These are phyloP conservation scores for Euphrasia arctica DNA, from an alignment of 305 asterid genomes.

Conservation along the genomic window DNA sequence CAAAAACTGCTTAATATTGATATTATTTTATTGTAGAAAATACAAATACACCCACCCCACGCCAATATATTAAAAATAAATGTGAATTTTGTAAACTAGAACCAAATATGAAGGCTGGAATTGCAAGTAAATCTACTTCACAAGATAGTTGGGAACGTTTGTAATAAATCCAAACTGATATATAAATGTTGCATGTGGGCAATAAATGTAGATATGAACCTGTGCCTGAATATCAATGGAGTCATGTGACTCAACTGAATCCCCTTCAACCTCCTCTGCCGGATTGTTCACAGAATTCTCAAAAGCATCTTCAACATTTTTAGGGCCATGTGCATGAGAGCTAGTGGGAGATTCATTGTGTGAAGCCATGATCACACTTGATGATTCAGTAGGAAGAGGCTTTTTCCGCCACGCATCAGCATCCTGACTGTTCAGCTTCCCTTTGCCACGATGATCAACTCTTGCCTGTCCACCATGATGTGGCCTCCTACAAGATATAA, in stretches of 20 bases:
- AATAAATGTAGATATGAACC: conserved; percentile 33
- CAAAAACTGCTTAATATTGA: background rate
- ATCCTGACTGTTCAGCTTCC: conserved; percentile 45
- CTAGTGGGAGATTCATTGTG: conserved; percentile 34
- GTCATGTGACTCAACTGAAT: conserved; percentile 48
- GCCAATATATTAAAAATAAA: background rate
- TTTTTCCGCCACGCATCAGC: conserved; percentile 66
- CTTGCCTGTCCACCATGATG: conserved; percentile 53
- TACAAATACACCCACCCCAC: background rate
- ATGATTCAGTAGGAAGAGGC: conserved; percentile 40
- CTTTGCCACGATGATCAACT: conserved; percentile 53
- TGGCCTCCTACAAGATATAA: conserved; percentile 49
- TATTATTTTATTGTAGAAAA: background rate
- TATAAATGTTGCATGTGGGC: background rate
- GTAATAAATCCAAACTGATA: conserved; percentile 11
- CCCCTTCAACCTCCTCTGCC: conserved; percentile 43
- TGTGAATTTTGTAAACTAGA: background rate
- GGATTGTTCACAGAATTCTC: conserved; percentile 33
- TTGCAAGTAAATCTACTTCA: background rate
- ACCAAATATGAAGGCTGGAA: background rate
- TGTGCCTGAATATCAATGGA: conserved; percentile 70
- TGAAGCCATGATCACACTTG: conserved; percentile 29
- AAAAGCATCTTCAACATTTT: conserved; percentile 41
- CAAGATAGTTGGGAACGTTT: background rate
- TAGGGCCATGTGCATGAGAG: conserved; percentile 32